Evolutionary conservation across 345 rosid species (phyloP).

Genomic region (Euphorbia lathyris): DNA sequence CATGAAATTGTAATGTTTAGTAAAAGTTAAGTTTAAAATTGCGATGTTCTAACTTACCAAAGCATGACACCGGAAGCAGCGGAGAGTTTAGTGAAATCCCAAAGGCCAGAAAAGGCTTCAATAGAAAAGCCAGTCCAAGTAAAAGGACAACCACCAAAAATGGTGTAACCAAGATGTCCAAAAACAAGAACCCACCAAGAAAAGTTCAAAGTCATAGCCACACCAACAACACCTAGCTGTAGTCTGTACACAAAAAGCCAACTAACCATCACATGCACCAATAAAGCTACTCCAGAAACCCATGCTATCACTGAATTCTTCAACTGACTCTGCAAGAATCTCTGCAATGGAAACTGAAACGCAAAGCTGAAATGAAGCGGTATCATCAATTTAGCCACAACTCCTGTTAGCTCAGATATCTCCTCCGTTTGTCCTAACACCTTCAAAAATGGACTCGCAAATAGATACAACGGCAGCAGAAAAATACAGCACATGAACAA

Average conservation of each 20-base stretch:
- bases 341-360: slow-evolving; percentile 61
- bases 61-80: slow-evolving; percentile 81
- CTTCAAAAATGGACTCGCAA: slow-evolving; percentile 20
- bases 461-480: slow-evolving; percentile 20
- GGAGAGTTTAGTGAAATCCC: slow-evolving; percentile 75
- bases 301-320: slow-evolving; percentile 58
- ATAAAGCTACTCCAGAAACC: slow-evolving; percentile 39
- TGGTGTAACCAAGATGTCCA: slow-evolving; percentile 38
- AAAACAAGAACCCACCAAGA: slow-evolving; percentile 67
- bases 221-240: slow-evolving; percentile 56
- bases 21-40: too few relatives aligned
- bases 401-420: slow-evolving; percentile 56
- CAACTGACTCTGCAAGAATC: slow-evolving; percentile 74
- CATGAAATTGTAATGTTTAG: too few relatives aligned
- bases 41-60: too few relatives aligned
- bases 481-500: slow-evolving; percentile 21
- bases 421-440: slow-evolving; percentile 62
- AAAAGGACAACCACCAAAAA: slow-evolving; percentile 61
- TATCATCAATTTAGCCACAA: slow-evolving; percentile 44
- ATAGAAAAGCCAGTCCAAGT: slow-evolving; percentile 80
- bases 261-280: slow-evolving; percentile 52
- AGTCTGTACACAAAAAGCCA: slow-evolving; percentile 57
- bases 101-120: slow-evolving; percentile 70
- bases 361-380: slow-evolving; percentile 81
- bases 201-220: slow-evolving; percentile 47